These are phyloP conservation scores for Diaporthe australafricana DNA, from an alignment of 2,329 filamentous ascomycete species.

Conservation along the genomic window DNA sequence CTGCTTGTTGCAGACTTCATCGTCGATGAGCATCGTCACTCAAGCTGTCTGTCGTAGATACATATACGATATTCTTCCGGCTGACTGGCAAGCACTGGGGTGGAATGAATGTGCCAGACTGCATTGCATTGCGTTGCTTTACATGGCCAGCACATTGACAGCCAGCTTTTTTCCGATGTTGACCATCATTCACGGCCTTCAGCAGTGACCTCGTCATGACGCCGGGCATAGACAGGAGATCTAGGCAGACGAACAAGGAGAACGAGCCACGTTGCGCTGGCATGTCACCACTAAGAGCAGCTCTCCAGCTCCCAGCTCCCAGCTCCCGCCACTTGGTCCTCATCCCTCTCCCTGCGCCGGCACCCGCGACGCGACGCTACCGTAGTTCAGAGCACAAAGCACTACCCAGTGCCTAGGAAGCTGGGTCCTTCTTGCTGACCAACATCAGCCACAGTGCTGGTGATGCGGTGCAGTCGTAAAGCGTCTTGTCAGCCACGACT, in stretches of 20 bases:
- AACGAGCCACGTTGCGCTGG: slow-evolving; percentile 36
- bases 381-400: neutral
- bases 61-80: slow-evolving; percentile 1
- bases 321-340: slow-evolving; percentile 7
- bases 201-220: slow-evolving; percentile 25
- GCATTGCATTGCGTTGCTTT: neutral
- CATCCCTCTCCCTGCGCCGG: slow-evolving; percentile 4
- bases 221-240: slow-evolving; percentile 8
- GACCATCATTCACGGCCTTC: neutral
- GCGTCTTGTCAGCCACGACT: slow-evolving; percentile 30
- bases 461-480: slow-evolving; percentile 9
- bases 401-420: neutral
- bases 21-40: slow-evolving; percentile 13
- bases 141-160: slow-evolving; percentile 23
- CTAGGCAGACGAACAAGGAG: neutral
- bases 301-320: neutral
- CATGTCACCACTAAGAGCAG: slow-evolving; percentile 1
- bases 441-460: slow-evolving; percentile 11
- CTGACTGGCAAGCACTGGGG: slow-evolving; percentile 28
- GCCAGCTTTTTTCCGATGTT: slow-evolving; percentile 11
- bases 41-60: neutral
- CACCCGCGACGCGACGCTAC: slow-evolving; percentile 21
- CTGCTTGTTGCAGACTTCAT: neutral
- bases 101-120: slow-evolving; percentile 24
- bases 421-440: slow-evolving; percentile 2